Percentiles rank a stretch among this genome's conserved stretches.
Evolutionary conservation across 1,139 yeast genomes (phyloP).

Genomic region (Geotrichum reessii): DNA sequence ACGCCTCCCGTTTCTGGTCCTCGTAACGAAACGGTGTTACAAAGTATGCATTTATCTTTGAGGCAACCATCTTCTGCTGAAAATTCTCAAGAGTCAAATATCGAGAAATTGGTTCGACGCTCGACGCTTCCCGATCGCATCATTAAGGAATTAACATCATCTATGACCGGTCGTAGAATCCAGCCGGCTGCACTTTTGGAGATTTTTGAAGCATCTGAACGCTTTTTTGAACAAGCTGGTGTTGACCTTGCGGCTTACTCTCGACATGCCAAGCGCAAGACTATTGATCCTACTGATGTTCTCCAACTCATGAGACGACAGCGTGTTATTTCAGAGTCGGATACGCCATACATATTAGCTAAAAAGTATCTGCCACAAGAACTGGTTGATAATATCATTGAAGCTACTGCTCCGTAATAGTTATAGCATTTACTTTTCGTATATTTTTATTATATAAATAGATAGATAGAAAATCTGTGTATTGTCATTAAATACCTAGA

Average conservation of each 20-base stretch:
- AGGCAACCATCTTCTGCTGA: neutral
- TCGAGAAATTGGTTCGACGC: slow-evolving; percentile 8
- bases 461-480: no score
- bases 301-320: slow-evolving; percentile 29
- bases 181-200: slow-evolving; percentile 28
- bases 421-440: neutral
- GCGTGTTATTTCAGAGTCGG: slow-evolving; percentile 19
- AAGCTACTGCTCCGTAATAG: slow-evolving; percentile 6
- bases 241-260: slow-evolving; percentile 31
- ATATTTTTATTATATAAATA: no score
- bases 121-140: slow-evolving; percentile 26
- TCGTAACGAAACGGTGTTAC: neutral
- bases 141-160: slow-evolving; percentile 25
- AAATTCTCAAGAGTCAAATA: neutral
- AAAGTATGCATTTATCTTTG: neutral
- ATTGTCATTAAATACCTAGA: no score
- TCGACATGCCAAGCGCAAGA: slow-evolving; percentile 30
- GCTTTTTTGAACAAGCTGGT: slow-evolving; percentile 29
- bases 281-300: slow-evolving; percentile 31
- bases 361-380: slow-evolving; percentile 31
- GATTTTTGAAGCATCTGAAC: slow-evolving; percentile 27
- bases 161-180: slow-evolving; percentile 21
- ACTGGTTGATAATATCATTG: slow-evolving; percentile 24
- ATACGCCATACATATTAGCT: slow-evolving; percentile 25
- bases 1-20: neutral